Evolutionary conservation across 2,329 filamentous ascomycete genomes (phyloP), one percentile per base, ranked within the genome.

Genomic region (Penicillium sp.): DNA sequence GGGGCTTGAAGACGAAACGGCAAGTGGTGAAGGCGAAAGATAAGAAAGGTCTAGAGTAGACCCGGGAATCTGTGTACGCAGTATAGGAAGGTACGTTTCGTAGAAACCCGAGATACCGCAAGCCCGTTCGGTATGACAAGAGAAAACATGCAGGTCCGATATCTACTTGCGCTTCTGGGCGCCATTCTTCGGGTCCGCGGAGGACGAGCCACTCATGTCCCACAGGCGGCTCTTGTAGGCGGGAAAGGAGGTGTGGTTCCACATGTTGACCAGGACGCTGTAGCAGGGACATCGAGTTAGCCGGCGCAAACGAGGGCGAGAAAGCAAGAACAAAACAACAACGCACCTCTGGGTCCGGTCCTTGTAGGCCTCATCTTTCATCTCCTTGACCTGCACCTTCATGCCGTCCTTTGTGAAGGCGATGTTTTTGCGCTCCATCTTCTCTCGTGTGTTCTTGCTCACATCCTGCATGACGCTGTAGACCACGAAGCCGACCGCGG

Each of bases 341-440:
- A 59, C 60, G 25, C 57, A 77, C 75, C 72, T 79, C 68, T 85
- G 82, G 39, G 79, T 82, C 64, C 69, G 75, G 62, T 84, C 81
- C 56, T 77, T 75, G 59, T 82, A 80, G 29, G 79, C 74, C 70
- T 85, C 82, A 4, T 76, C 72, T 22, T 69, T 71, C 10, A 81
- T 58, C 58, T 83, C 77, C 66, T 79, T 82, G 37, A 84, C 77
- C 1, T 78, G 79, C 8, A 85, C 80, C 54, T 79, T 79, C 56
- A 81, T 76, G 18, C 82, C 82, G 37, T 83, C 81, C 61, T 78
- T 80, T 2, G 77, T 77, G 62, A 84, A 78, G 10, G 74, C 68
- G 31, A 86, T 75, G 56, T 85, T 77, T 66, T 81, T 81, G 72
- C 81, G 81, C 69, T 84, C 80, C 77, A 85, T 80, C 57, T 81